These are phyloP conservation scores for Pythium insidiosum DNA, from an alignment of 352 stramenopile species.

Conservation along the genomic window DNA sequence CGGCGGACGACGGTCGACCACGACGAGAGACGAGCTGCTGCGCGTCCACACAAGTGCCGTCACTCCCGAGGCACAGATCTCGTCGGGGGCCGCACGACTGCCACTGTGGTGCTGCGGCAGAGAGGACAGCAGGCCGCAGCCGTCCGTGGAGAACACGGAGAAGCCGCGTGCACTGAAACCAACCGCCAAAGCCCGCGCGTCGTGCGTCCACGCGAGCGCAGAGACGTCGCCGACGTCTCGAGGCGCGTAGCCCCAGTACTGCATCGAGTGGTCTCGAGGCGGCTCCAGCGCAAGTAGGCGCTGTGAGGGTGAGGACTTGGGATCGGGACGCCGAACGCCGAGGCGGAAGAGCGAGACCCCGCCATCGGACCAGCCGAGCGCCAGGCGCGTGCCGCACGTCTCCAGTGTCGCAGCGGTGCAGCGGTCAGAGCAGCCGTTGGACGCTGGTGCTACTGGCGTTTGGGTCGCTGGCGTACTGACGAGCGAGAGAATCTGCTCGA, in stretches of 20 bases:
- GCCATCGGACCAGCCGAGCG: conserved; percentile 69
- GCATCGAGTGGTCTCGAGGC: conserved; percentile 51
- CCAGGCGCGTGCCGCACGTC: conserved; percentile 32
- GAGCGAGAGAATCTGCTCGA: conserved; percentile 69
- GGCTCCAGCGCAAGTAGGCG: conserved; percentile 42
- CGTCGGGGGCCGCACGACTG: neutral
- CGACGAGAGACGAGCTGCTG: neutral
- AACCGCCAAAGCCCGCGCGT: conserved; percentile 47
- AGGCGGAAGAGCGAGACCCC: conserved; percentile 59
- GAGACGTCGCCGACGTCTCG: conserved; percentile 53
- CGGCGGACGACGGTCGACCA: neutral
- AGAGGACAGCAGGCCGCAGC: conserved; percentile 76
- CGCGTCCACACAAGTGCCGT: neutral
- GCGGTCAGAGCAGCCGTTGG: conserved; percentile 17
- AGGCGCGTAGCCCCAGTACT: conserved; percentile 47
- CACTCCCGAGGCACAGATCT: neutral
- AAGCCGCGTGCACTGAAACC: conserved; percentile 69
- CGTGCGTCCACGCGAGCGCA: conserved; percentile 55
- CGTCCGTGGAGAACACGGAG: conserved; percentile 71
- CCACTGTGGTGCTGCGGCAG: conserved; percentile 47
- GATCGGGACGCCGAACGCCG: conserved; percentile 15
- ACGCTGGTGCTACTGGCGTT: too few species aligned
- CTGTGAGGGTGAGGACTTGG: neutral
- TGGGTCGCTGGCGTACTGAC: conserved; percentile 49
- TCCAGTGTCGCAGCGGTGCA: conserved; percentile 48